These are phyloP conservation scores for Porodaedalea pini DNA, from an alignment of 1,284 basidiomycete genomes.

Conservation along the genomic window DNA sequence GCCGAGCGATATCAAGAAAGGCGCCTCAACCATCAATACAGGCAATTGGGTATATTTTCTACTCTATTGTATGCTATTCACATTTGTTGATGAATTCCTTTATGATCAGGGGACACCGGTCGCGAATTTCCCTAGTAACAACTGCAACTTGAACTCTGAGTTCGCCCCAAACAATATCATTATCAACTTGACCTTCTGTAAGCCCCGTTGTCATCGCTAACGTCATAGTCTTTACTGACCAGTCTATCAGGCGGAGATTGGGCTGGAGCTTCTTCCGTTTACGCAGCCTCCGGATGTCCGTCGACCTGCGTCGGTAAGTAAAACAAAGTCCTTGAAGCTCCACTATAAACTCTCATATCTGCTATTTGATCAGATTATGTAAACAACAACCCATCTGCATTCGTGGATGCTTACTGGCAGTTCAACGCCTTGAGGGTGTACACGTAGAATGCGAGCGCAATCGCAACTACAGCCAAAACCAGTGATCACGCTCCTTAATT, in stretches of 20 bases:
- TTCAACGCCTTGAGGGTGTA: slow-evolving; percentile 17
- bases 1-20: slow-evolving; percentile 40
- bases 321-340: not conserved
- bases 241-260: slow-evolving; percentile 18
- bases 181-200: slow-evolving; percentile 39
- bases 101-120: slow-evolving; percentile 34
- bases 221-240: not conserved
- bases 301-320: slow-evolving; percentile 14
- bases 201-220: not conserved
- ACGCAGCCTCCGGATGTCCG: slow-evolving; percentile 9
- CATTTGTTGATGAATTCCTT: slow-evolving; percentile 16
- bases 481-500: not conserved
- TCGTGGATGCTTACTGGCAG: slow-evolving; percentile 17
- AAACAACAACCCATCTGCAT: slow-evolving; percentile 20
- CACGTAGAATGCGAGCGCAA: slow-evolving; percentile 1
- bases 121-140: slow-evolving; percentile 42
- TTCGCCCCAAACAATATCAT: slow-evolving; percentile 46
- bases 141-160: slow-evolving; percentile 38
- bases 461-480: not conserved
- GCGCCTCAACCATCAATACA: slow-evolving; percentile 36
- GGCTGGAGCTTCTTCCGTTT: slow-evolving; percentile 16
- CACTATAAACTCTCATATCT: not conserved
- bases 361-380: slow-evolving; percentile 14
- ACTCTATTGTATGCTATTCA: not conserved
- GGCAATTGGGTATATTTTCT: slow-evolving; percentile 39